These are phyloP conservation scores for Gamarada debralockiae DNA, from an alignment of 495 filamentous ascomycete genomes.

Conservation along the genomic window DNA sequence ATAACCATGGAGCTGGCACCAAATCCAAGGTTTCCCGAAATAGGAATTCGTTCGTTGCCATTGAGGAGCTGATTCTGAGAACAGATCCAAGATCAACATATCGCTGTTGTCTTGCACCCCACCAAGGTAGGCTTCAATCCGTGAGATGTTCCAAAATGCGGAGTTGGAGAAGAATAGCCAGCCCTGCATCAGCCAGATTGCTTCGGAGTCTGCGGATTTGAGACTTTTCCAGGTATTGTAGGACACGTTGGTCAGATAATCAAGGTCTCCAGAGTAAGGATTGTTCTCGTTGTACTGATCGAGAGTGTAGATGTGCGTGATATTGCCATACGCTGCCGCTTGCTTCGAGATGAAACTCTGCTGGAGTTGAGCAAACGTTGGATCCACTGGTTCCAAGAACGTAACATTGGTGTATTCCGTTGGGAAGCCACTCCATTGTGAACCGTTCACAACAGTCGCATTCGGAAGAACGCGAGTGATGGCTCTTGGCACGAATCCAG, in stretches of 20 bases:
- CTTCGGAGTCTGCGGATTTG: constrained; percentile 43
- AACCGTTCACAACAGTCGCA: constrained; percentile 42
- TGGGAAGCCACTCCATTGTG: constrained; percentile 41
- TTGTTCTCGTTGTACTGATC: constrained; percentile 54
- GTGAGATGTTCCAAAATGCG: constrained; percentile 46
- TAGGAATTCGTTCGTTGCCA: constrained; percentile 49
- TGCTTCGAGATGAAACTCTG: constrained; percentile 46
- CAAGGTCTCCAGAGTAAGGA: constrained; percentile 42
- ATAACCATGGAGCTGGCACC: constrained; percentile 47
- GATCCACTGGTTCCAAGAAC: constrained; percentile 47
- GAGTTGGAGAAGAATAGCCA: constrained; percentile 46
- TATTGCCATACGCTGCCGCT: constrained; percentile 41
- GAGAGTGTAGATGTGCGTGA: constrained; percentile 47
- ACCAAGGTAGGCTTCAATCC: constrained; percentile 44
- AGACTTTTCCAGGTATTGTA: constrained; percentile 40
- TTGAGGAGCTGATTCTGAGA: constrained; percentile 45
- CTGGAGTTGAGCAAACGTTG: constrained; percentile 43
- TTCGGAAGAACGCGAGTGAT: constrained; percentile 38
- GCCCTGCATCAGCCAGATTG: constrained; percentile 53
- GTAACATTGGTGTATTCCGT: constrained; percentile 41
- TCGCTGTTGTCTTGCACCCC: constrained; percentile 41
- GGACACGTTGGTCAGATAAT: constrained; percentile 44
- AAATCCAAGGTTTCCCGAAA: constrained; percentile 51
- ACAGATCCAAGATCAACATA: constrained; percentile 50
- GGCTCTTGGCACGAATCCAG: constrained; percentile 42